These are phyloP conservation scores for Theobroma grandiflorum DNA, from an alignment of 441 rosid genomes.

Conservation along the genomic window DNA sequence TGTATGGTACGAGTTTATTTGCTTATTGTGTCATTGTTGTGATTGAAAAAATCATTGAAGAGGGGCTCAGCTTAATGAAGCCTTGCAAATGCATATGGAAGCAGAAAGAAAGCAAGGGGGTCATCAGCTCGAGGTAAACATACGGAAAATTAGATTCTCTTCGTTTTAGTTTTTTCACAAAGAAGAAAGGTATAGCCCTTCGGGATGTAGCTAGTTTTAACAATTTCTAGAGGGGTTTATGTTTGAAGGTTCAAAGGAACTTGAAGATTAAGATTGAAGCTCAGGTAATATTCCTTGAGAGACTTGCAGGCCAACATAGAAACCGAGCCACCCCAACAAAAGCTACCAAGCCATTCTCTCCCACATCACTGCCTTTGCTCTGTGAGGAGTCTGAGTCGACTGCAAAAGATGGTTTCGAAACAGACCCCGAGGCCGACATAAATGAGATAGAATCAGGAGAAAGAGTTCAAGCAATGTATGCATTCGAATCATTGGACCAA, in stretches of 20 bases:
- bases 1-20: neutral
- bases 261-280: constrained; percentile 63
- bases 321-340: constrained; percentile 32
- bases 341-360: constrained; percentile 37
- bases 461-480: constrained; percentile 34
- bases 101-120: constrained; percentile 41
- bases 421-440: constrained; percentile 44
- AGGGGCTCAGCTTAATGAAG: constrained; percentile 65
- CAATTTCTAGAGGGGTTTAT: neutral
- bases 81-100: constrained; percentile 53
- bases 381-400: constrained; percentile 59
- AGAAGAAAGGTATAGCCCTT: neutral
- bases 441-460: constrained; percentile 41
- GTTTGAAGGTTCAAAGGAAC: constrained; percentile 50
- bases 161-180: neutral
- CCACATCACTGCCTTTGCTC: constrained; percentile 54
- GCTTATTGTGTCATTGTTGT: neutral
- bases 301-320: constrained; percentile 42
- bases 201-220: neutral
- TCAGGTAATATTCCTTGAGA: constrained; percentile 54
- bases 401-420: constrained; percentile 38
- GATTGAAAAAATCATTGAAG: constrained; percentile 32
- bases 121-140: constrained; percentile 53
- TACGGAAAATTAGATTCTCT: neutral
- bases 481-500: constrained; percentile 19